phyloP scores from a whole-genome alignment of 2,329 filamentous ascomycete genomes.

The Xylariaceae sp. region DNA sequence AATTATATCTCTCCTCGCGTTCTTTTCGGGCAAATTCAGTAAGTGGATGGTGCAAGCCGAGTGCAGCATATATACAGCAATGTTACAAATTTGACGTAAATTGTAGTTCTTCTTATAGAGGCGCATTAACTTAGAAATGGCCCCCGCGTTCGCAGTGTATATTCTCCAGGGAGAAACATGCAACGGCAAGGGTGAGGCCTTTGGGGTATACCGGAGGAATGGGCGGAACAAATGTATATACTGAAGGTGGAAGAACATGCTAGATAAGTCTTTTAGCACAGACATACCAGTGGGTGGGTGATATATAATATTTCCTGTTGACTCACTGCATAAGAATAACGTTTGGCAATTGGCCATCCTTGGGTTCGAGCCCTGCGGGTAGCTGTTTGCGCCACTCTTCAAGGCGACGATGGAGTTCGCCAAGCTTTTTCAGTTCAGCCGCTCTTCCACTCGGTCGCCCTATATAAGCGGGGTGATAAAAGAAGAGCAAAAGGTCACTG shows the following conservation, averaged over 20 bases:
- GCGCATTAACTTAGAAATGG: conserved; percentile 90
- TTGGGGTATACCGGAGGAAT: conserved; percentile 83
- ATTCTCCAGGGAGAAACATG: conserved; percentile 88
- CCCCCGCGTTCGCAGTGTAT: conserved; percentile 82
- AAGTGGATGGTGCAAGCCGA: conserved; percentile 93
- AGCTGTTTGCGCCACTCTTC: conserved; percentile 85
- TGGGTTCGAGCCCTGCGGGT: conserved; percentile 82
- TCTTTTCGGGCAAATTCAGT: conserved; percentile 88
- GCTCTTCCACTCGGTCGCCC: conserved; percentile 66
- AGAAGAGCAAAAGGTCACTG: conserved; percentile 80
- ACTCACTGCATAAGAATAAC: conserved; percentile 80
- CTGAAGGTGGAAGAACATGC: conserved; percentile 96
- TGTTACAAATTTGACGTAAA: conserved; percentile 89
- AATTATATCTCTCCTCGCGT: conserved; percentile 80
- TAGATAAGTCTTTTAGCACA: conserved; percentile 36
- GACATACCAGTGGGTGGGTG: not conserved
- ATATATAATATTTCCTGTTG: not conserved
- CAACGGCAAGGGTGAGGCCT: conserved; percentile 74
- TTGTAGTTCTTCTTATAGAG: conserved; percentile 92
- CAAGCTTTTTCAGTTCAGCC: conserved; percentile 84
- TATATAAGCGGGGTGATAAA: conserved; percentile 77
- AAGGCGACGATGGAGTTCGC: conserved; percentile 82
- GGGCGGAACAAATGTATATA: conserved; percentile 95
- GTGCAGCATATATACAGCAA: conserved; percentile 92
- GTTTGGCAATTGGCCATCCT: conserved; percentile 82